Base-by-base conservation (phyloP, 2,329 filamentous ascomycete genomes). In the Epichloe uncinata region DNA sequence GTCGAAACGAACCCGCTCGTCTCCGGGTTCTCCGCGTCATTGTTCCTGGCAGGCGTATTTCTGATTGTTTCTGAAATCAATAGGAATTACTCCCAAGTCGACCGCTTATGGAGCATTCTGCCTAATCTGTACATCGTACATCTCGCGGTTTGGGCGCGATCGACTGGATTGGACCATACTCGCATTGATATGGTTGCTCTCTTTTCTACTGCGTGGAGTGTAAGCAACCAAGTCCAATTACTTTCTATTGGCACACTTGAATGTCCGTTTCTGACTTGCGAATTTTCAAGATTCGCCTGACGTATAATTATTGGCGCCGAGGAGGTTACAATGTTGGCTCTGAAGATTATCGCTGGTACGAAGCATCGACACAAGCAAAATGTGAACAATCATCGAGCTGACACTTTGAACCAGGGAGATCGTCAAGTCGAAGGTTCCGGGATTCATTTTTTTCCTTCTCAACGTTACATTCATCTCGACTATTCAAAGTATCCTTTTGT, bases 231-330 rank as follows among this genome's bases (percentile, higher is more conserved):
- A 26, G 37, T 11, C n/a, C 4, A 9, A 26, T 20, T 1, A 12
- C 8, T 42, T n/a, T 20, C 13, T 33, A 11, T 20, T 30, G 37
- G 5, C 18, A 20, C 15, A 3, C 5, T 3, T 37, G n/a, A 4
- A 7, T 36, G 47, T 40, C 43, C 42, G 46, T 48, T 15, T 13
- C 18, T 40, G 30, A 36, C 36, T 26, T 1, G 8, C 13, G 4
- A 47, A 15, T 3, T 42, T 49, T 41, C 9, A 45, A 89, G 86
- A 64, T 71, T 51, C 85, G 93, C 11, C 72, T 98, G 67, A 97
- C 91, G 3, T 97, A 79, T 73, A 98, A 98, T 69, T 98, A 96
- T 70, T 95, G 86, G 83, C 84, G 93, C 52, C 95, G 87, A 66
- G 93, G 93, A 38, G 93, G 93, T 22, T 98, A 98, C 65, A 72